phyloP scores from a whole-genome alignment of 257 asterid species.

The Ilex aquifolium region DNA sequence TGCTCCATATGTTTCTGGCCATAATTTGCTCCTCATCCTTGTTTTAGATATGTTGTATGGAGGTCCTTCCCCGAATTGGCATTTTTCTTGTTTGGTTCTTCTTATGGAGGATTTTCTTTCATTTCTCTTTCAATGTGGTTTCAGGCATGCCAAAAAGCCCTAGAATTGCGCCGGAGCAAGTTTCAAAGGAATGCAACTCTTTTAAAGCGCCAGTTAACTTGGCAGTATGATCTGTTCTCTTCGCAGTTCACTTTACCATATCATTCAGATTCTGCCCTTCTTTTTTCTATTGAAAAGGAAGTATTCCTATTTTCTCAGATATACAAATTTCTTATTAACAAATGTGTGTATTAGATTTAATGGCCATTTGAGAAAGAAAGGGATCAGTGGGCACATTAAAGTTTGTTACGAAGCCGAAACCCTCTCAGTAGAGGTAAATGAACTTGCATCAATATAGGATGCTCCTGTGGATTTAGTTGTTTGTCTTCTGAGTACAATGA shows the following conservation, averaged over 20 bases:
- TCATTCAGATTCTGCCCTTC: conserved; percentile 1
- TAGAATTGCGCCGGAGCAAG: conserved; percentile 47
- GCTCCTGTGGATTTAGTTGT: conserved; percentile 8
- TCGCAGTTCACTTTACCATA: conserved; percentile 4
- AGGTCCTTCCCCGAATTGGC: no score
- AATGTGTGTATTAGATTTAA: conserved; percentile 48
- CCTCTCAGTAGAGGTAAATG: conserved; percentile 74
- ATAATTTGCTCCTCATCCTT: neutral
- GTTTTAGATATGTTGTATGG: neutral
- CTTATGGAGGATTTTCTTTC: conserved; percentile 3
- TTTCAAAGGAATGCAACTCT: conserved; percentile 65
- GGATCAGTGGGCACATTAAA: conserved; percentile 70
- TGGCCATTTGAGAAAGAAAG: conserved; percentile 83
- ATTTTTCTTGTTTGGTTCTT: no score
- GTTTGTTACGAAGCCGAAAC: conserved; percentile 75
- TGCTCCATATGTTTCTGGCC: neutral
- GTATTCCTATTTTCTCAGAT: conserved; percentile 7
- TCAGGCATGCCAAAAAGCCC: conserved; percentile 71
- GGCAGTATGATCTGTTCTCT: conserved; percentile 64
- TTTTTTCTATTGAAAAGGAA: conserved; percentile 1
- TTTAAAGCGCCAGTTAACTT: conserved; percentile 74
- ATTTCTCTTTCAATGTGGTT: conserved; percentile 6
- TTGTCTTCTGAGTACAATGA: neutral
- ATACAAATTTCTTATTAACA: conserved; percentile 15
- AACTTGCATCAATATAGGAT: conserved; percentile 12